Conservation (phyloP, 116 monocot genomes). For the Cymodocea nodosa region DNA sequence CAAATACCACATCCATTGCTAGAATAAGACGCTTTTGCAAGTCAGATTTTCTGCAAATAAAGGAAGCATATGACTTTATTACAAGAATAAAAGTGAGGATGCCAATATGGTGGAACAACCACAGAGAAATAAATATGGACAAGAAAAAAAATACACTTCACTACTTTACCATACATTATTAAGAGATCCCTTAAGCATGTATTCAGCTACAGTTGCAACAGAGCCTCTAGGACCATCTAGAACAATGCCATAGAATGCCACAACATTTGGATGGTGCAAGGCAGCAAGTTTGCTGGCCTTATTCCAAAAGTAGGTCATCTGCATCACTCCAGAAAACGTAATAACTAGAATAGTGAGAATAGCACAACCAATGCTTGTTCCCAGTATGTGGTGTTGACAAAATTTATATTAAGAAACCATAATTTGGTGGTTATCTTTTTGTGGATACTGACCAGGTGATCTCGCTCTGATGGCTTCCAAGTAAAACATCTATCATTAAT, state of each 20-base stretch:
- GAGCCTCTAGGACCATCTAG: slow-evolving; percentile 77
- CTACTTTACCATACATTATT: slow-evolving; percentile 52
- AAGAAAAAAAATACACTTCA: slow-evolving; percentile 18
- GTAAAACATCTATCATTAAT: slow-evolving; percentile 80
- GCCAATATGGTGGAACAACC: not conserved
- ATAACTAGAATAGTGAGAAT: too few relatives aligned
- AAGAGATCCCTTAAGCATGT: slow-evolving; percentile 93
- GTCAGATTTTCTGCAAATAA: too few relatives aligned
- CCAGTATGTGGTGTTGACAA: too few relatives aligned
- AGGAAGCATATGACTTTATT: too few relatives aligned
- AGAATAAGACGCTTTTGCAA: too few relatives aligned
- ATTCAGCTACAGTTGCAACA: slow-evolving; percentile 80
- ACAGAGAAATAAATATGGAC: not conserved
- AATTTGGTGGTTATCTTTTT: not conserved
- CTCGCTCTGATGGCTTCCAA: slow-evolving; percentile 65
- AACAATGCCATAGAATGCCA: slow-evolving; percentile 92
- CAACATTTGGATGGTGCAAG: slow-evolving; percentile 89
- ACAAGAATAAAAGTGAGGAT: not conserved
- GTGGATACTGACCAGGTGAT: slow-evolving; percentile 34
- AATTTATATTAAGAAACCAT: too few relatives aligned
- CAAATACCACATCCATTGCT: slow-evolving; percentile 91
- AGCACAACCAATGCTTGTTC: too few relatives aligned
- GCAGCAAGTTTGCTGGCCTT: not conserved
- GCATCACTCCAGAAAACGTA: not conserved
- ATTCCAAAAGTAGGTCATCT: slow-evolving; percentile 1